phyloP scores from a whole-genome alignment of 1,284 basidiomycete species.

The Calocybe gambosa region DNA sequence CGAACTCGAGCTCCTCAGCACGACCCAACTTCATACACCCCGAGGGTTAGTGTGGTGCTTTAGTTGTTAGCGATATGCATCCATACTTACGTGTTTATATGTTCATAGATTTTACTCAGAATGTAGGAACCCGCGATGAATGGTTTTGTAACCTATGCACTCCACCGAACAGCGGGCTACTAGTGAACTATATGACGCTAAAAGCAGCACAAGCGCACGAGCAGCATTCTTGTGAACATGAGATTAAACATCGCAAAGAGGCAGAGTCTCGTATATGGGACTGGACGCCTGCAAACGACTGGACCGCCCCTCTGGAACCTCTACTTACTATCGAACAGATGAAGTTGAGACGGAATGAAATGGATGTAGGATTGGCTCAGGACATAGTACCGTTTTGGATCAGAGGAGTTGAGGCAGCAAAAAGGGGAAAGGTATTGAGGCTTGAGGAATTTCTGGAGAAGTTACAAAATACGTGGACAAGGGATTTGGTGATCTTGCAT shows the following conservation, averaged over 20 bases:
- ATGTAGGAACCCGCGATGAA: slow-evolving; percentile 16
- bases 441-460: slow-evolving; percentile 45
- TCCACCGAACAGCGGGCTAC: slow-evolving; percentile 10
- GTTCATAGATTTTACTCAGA: slow-evolving; percentile 25
- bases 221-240: slow-evolving; percentile 20
- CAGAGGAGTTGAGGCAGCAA: slow-evolving; percentile 44
- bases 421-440: slow-evolving; percentile 38
- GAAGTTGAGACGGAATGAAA: slow-evolving; percentile 44
- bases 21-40: slow-evolving; percentile 11
- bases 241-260: slow-evolving; percentile 14
- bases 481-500: slow-evolving; percentile 18
- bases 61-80: neutral
- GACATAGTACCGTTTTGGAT: slow-evolving; percentile 53
- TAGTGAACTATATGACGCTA: slow-evolving; percentile 21
- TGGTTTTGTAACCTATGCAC: slow-evolving; percentile 32
- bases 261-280: slow-evolving; percentile 17
- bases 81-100: neutral
- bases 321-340: slow-evolving; percentile 33
- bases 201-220: slow-evolving; percentile 24
- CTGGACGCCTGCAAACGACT: slow-evolving; percentile 12
- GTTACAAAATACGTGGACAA: slow-evolving; percentile 23
- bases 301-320: slow-evolving; percentile 15
- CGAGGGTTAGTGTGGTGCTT: slow-evolving; percentile 13
- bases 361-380: slow-evolving; percentile 39
- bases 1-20: slow-evolving; percentile 8